phyloP scores from a whole-genome alignment of 2,329 filamentous ascomycete species.

The Sclerotinia minor region DNA sequence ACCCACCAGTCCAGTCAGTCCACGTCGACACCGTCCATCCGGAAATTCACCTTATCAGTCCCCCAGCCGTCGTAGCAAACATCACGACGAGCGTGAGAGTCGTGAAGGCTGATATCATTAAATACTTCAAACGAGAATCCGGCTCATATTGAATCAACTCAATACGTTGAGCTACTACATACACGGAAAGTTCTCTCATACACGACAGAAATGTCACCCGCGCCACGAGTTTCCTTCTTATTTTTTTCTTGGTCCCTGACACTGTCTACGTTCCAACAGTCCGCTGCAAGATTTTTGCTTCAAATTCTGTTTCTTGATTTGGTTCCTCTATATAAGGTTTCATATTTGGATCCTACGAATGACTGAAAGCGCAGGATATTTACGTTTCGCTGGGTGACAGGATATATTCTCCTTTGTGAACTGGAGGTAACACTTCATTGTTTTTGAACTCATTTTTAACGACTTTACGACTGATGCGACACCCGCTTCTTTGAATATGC shows the following conservation, averaged over 20 bases:
- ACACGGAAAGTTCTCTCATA: neutral
- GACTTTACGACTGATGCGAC: neutral
- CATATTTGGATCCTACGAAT: neutral
- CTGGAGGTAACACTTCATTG: neutral
- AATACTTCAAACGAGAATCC: neutral
- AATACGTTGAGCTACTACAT: constrained; percentile 4
- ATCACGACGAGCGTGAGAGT: too few species aligned
- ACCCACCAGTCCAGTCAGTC: neutral
- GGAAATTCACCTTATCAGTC: neutral
- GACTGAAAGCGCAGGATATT: neutral
- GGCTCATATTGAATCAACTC: neutral
- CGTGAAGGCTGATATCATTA: neutral
- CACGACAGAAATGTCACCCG: neutral
- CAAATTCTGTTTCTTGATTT: neutral
- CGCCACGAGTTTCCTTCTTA: neutral
- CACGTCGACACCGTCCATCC: too few species aligned
- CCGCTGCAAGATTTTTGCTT: neutral
- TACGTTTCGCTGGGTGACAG: too few species aligned
- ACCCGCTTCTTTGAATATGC: neutral
- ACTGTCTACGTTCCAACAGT: neutral
- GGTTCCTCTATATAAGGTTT: neutral
- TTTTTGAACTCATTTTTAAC: neutral
- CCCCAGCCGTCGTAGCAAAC: neutral
- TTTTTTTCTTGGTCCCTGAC: neutral
- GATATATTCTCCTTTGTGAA: neutral